Base-by-base conservation (phyloP, 1,139 yeast genomes). In the Saccharomycopsis hybrid region DNA sequence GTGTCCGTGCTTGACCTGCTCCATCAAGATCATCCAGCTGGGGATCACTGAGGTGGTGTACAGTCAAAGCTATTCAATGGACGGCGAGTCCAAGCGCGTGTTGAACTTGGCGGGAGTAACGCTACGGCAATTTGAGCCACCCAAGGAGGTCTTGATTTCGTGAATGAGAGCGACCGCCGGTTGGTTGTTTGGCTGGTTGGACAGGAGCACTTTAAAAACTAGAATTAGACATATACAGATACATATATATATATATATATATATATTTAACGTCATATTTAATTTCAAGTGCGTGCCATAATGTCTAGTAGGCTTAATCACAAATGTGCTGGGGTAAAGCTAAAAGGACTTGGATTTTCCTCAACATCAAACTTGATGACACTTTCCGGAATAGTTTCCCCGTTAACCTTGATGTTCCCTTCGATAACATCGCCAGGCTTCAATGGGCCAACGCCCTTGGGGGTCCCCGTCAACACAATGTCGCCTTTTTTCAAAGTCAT, bases 1-100 rank as follows among this genome's bases (percentile, higher is more conserved):
- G 0, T 92, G 97, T 62, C 99, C 99, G 0, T 94, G 99, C 63
- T 71, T 92, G 55, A 94, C 98, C 0, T 92, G 99, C 65, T 82
- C 96, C 4, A 88, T 92, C 46, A 92, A 92, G 67, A 90, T 92
- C 49, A 96, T 89, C 7, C 99, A 92, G 66, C 76, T 86, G 58
- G 98, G 98, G 1, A 82, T 92, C 46, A 73, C 72, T 33, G 96
- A 90, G 64, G 97, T 92, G n/a, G 95, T 92, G 2, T 92, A 89
- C 62, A 87, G 95, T 2, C 95, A 86, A 65, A 79, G 89, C 54
- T 92, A 92, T 63, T 82, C 92, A 46, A 92, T 92, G 97, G 98
- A 92, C 62, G 76, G 70, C 8, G 71, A 76, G 30, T 82, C 94
- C 37, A 83, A 81, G 49, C 69, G 72, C 53, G 90, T 92, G 0